Evolutionary conservation across 345 rosid genomes (phyloP), one percentile per base, ranked within the genome.

Genomic region (Citropsis articulata): DNA sequence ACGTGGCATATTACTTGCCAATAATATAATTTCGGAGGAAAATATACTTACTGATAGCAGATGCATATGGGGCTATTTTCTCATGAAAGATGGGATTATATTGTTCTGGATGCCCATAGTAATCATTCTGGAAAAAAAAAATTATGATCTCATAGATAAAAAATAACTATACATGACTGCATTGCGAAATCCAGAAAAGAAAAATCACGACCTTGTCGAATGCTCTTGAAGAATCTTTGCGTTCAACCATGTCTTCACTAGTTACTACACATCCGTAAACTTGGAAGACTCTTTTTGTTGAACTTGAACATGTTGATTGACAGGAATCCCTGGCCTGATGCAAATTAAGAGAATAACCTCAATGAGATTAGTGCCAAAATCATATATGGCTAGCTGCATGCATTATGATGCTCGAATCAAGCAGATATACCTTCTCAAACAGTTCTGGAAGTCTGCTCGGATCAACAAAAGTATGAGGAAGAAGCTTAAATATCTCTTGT

Each of bases 21-120:
- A 67, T 35, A 40, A 9, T 30, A 25, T 53, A 61, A 40, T 42
- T 5, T 4, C 19, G 19, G 42, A 50, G 74, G 79, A 78, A 12
- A 14, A 48, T 45, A 55, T 76, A 42, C 87, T 9, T 88, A 95
- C 97, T 91, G 53, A 95, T 91, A 61, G 85, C 87, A 75, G 95
- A 88, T 28, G 97, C 87, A 81, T 91, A 93, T 9, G 97, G 93
- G 60, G 91, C 91, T 35, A 95, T 81, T 70, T 84, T 78, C 2
- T 89, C 87, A 72, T 92, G 95, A 84, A 93, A 93, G 75, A 88
- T 73, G 63, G 97, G 88, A 59, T 77, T 83, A 83, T 91, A 95
- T 77, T 93, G 93, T 64, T 93, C 97, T 2, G 98, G 98, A 79
- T 95, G 93, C 48, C 88, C 92, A 83, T 95, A 93, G 76, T 93